A percentile compares a stretch with the other conserved stretches of the same genome.
Evolutionary conservation across 176 grass and related monocot species (phyloP).

Genomic region (Areca catechu): DNA sequence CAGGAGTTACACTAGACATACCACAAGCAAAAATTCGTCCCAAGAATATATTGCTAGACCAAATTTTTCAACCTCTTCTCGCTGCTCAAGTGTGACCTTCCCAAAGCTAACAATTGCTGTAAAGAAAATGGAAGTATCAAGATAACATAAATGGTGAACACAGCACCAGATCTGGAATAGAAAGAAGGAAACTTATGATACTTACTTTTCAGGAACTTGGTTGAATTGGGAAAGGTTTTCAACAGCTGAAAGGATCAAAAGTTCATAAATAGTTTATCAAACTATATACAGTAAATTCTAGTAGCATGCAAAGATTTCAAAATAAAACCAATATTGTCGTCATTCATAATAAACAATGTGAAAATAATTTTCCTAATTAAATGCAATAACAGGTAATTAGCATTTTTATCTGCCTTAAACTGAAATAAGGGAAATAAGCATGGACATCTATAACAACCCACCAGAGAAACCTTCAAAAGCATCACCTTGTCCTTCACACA

Average conservation of each 20-base stretch:
- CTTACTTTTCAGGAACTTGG: slow-evolving; percentile 78
- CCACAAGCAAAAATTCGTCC: slow-evolving; percentile 79
- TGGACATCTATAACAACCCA: too few species aligned
- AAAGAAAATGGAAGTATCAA: slow-evolving; percentile 4
- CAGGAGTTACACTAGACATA: slow-evolving; percentile 18
- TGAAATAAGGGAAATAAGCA: too few species aligned
- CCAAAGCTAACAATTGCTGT: slow-evolving; percentile 81
- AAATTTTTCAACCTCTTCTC: slow-evolving; percentile 50
- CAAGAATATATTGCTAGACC: slow-evolving; percentile 68
- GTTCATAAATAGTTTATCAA: too few species aligned
- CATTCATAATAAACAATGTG: too few species aligned
- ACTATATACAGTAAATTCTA: too few species aligned
- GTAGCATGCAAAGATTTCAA: too few species aligned
- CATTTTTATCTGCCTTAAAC: too few species aligned
- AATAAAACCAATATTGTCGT: too few species aligned
- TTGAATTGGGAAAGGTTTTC: slow-evolving; percentile 59
- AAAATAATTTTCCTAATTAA: too few species aligned
- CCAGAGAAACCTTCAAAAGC: too few species aligned
- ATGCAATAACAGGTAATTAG: too few species aligned
- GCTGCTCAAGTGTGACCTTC: slow-evolving; percentile 66
- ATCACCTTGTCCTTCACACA: too few species aligned
- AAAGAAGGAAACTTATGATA: slow-evolving; percentile 8
- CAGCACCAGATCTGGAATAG: neutral
- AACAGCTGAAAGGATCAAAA: slow-evolving; percentile 42
- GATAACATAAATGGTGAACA: neutral